Evolutionary conservation across 1,139 yeast genomes (phyloP), one percentile per base, ranked within the genome.

Genomic region (Protomyces inouyei): DNA sequence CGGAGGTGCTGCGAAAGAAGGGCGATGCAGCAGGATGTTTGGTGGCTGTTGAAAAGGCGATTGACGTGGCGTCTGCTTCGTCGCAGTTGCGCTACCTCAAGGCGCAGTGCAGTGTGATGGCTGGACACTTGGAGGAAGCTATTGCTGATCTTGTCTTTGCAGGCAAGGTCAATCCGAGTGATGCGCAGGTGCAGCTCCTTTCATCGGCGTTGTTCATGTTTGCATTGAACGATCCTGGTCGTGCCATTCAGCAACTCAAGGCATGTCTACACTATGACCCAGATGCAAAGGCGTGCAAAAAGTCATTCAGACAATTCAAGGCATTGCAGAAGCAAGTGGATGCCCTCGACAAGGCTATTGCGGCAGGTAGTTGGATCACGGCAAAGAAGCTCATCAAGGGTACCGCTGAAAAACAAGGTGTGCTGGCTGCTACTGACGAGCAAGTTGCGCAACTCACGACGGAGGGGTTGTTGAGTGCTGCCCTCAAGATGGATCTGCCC

Each of bases 191-290:
- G 4, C 67, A 67, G 46, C 67, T 57, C 16, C 66, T 66, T 32
- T 67, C 72, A 53, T 76, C 87, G 0, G 76, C 77, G 38, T 77
- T 82, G 63, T 76, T 82, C 65, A 76, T 82, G 57, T 84, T 77
- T 71, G 81, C 83, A 10, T 79, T 82, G 55, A 76, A 77, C 52
- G 85, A 85, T 67, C 81, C 79, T 68, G 81, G 80, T 23, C 77
- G 77, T 52, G 82, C 88, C 0, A 75, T 81, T 70, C 78, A 75
- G 66, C 77, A 79, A 38, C 77, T 84, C 51, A 82, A 85, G 68
- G 79, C 79, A 68, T 88, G 96, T 72, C 76, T 88, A 61, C 82
- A 86, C 68, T 82, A 81, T 57, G 88, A 89, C 73, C 87, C 88
- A 70, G 96, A 87, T 65, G 80, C 78, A 68, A 76, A 77, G 54